Percentiles rank a stretch among this genome's conserved stretches.
These are phyloP conservation scores for Phoma sp. DNA, from an alignment of 2,329 filamentous ascomycete species.

Conservation along the genomic window DNA sequence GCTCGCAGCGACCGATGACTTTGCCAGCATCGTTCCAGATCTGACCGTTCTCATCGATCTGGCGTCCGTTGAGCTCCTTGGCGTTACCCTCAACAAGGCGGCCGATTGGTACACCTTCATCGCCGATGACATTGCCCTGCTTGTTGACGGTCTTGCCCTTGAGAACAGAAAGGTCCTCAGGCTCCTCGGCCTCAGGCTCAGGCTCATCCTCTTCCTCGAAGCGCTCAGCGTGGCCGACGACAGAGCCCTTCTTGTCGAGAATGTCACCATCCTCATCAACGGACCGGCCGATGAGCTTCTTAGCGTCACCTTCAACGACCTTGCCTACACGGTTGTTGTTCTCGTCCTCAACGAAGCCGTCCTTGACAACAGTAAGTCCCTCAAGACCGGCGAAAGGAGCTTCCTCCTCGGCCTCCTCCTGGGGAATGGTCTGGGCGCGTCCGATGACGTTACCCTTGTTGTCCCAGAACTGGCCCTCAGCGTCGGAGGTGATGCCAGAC, in stretches of 20 bases:
- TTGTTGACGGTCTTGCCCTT: slow-evolving; percentile 58
- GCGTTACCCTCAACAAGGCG: slow-evolving; percentile 71
- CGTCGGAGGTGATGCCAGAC: slow-evolving; percentile 53
- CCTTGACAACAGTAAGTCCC: slow-evolving; percentile 58
- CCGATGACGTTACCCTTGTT: slow-evolving; percentile 61
- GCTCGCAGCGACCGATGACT: slow-evolving; percentile 70
- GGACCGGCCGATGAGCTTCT: slow-evolving; percentile 58
- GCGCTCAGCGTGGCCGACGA: slow-evolving; percentile 60
- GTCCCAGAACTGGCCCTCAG: slow-evolving; percentile 60
- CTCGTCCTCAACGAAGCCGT: slow-evolving; percentile 57
- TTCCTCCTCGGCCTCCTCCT: slow-evolving; percentile 57
- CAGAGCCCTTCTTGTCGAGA: slow-evolving; percentile 60
- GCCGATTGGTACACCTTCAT: slow-evolving; percentile 61
- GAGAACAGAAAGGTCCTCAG: slow-evolving; percentile 54
- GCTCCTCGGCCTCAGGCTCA: slow-evolving; percentile 49
- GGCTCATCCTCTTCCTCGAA: slow-evolving; percentile 67
- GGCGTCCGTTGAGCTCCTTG: slow-evolving; percentile 68
- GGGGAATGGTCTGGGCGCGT: slow-evolving; percentile 55
- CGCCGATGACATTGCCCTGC: slow-evolving; percentile 58
- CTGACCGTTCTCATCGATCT: slow-evolving; percentile 74
- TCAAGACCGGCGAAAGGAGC: slow-evolving; percentile 58
- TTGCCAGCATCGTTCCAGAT: slow-evolving; percentile 76
- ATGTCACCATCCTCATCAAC: slow-evolving; percentile 62
- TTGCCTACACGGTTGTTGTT: slow-evolving; percentile 58
- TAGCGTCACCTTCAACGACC: slow-evolving; percentile 57